Base-by-base conservation (phyloP, 768 basidiomycete species). In the Calocybe gangraenosa region DNA sequence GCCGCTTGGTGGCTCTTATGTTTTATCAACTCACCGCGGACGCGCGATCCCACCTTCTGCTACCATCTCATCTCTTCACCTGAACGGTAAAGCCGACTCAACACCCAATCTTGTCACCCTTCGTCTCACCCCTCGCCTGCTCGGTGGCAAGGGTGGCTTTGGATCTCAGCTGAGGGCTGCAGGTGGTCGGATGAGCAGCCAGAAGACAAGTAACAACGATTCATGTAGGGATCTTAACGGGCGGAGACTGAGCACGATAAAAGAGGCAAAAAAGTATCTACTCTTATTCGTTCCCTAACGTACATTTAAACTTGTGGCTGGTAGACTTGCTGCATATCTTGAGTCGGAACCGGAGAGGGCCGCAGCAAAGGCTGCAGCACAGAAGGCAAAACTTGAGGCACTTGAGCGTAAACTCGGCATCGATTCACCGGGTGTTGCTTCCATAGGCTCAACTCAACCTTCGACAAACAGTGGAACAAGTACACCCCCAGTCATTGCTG, bases 91-190 rank as follows among this genome's bases (percentile, higher is more conserved):
- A 37, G 49, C 47, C 0, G 51, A 58, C 33, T 47, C 57, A 11
- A 52, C 55, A 0, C 44, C 50, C 13, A 57, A 53, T 10, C 64
- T 87, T 20, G 68, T 92, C n/a, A 72, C 76, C 2, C 69, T 97
- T 1, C 76, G 90, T 0, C 71, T 95, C n/a, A 68, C 76, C 1
- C 85, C 91, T 0, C 72, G 84, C 19, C 60, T 97, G 6, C 72
- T 75, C 2, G 95, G 95, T 39, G 96, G 96, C 15, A 99, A 98
- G 67, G 95, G 96, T 62, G 96, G 95, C 25, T 98, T 99, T 58
- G 96, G 96, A 3, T 90, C 87, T 14, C 93, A 97, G 70, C 74
- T 99, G 53, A 79, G 96, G 63, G 95, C 96, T 0, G 95, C 95
- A 11, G 96, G 96, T 53, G 95, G 96, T 10, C 79, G 95, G 23